Evolutionary conservation across 768 basidiomycete genomes (phyloP).

Genomic region (Russula lepida): DNA sequence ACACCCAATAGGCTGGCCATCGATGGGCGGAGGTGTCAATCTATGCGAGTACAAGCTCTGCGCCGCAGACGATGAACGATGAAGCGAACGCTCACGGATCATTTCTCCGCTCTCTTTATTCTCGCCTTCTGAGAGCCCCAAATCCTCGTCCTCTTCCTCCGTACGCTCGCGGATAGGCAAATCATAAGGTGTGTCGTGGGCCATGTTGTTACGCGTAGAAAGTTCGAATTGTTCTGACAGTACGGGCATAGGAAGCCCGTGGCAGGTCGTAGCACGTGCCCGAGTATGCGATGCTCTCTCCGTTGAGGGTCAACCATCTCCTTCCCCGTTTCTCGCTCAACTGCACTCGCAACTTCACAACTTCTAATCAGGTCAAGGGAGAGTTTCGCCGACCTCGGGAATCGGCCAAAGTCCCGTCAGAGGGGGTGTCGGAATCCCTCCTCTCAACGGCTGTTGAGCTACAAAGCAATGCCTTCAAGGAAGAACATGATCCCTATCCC

Average conservation of each 20-base stretch:
- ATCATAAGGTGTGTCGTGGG: not conserved
- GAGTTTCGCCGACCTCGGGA: not conserved
- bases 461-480: not conserved
- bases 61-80: not conserved
- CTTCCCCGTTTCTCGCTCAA: not conserved
- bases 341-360: not conserved
- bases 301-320: not conserved
- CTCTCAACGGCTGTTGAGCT: not conserved
- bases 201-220: slow-evolving; percentile 1
- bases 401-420: not conserved
- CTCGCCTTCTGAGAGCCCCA: not conserved
- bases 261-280: not conserved
- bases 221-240: slow-evolving; percentile 5
- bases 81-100: not conserved
- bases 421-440: not conserved
- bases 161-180: not conserved
- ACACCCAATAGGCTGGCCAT: not conserved
- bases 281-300: slow-evolving; percentile 6
- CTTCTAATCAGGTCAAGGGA: not conserved
- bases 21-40: not conserved
- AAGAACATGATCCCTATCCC: not conserved
- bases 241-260: not conserved
- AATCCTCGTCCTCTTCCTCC: slow-evolving; percentile 1
- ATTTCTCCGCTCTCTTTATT: not conserved
- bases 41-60: not conserved